phyloP scores from a whole-genome alignment of 2,329 filamentous ascomycete genomes.

The Clonostachys rosea region DNA sequence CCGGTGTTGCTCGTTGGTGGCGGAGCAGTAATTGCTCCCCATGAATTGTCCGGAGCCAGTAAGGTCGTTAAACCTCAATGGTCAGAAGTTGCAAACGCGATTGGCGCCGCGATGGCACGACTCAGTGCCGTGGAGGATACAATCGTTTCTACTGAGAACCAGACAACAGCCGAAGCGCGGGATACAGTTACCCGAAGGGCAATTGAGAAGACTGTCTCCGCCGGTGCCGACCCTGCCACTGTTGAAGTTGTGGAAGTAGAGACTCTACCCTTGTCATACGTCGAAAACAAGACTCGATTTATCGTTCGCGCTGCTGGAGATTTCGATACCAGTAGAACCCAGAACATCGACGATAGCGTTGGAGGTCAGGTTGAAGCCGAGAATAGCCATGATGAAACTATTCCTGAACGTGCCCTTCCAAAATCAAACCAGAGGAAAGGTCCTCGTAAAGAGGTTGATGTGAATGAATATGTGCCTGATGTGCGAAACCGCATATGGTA shows the following conservation, averaged over 20 bases:
- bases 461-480: constrained; percentile 39
- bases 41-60: constrained; percentile 49
- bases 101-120: constrained; percentile 58
- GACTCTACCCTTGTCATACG: constrained; percentile 47
- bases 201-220: constrained; percentile 34
- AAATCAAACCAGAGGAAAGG: background rate
- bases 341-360: background rate
- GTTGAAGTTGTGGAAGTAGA: constrained; percentile 48
- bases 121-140: constrained; percentile 51
- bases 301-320: constrained; percentile 57
- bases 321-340: constrained; percentile 29
- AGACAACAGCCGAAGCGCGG: constrained; percentile 27
- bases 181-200: constrained; percentile 31
- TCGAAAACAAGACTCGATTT: constrained; percentile 47
- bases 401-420: constrained; percentile 9
- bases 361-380: background rate
- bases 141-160: constrained; percentile 40
- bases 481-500: constrained; percentile 49
- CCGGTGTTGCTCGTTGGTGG: constrained; percentile 60
- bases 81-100: constrained; percentile 59
- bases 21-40: constrained; percentile 53
- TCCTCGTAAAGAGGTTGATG: constrained; percentile 19
- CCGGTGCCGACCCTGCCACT: constrained; percentile 36
- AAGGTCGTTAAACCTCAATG: constrained; percentile 50
- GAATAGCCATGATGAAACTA: constrained; percentile 7